A percentile compares a stretch with the other conserved stretches of the same genome.
These are phyloP conservation scores for Peronospora belbahrii DNA, from an alignment of 352 stramenopile genomes.

Conservation along the genomic window DNA sequence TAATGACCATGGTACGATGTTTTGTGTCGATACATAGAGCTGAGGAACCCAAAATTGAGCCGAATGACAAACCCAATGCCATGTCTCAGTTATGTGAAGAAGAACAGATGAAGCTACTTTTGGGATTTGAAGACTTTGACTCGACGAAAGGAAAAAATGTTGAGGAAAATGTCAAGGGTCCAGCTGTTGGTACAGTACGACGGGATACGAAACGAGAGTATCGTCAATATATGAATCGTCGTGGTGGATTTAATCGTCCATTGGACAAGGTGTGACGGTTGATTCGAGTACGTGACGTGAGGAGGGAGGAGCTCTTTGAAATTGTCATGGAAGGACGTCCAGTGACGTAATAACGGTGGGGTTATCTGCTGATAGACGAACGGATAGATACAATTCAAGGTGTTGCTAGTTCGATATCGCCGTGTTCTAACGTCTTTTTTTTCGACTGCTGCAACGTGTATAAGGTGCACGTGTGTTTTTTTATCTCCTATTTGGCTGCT, in stretches of 20 bases:
- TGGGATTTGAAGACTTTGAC: constrained; percentile 69
- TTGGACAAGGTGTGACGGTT: constrained; percentile 76
- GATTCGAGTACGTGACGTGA: no score
- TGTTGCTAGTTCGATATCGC: no score
- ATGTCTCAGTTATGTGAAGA: constrained; percentile 34
- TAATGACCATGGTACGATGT: not conserved
- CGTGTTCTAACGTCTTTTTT: no score
- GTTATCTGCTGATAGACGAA: no score
- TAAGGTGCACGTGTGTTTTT: no score
- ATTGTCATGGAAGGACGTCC: no score
- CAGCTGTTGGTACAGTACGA: constrained; percentile 69
- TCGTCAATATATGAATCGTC: constrained; percentile 96
- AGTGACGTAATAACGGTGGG: no score
- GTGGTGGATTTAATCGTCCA: constrained; percentile 91
- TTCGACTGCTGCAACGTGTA: no score
- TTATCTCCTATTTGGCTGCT: no score
- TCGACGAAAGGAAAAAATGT: constrained; percentile 90
- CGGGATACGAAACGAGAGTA: constrained; percentile 93
- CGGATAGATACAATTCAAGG: no score
- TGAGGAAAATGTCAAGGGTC: constrained; percentile 85
- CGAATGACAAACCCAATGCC: constrained; percentile 41
- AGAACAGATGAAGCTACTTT: constrained; percentile 34
- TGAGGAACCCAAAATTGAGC: constrained; percentile 24
- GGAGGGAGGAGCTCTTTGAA: no score
- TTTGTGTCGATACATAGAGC: not conserved